A percentile compares a stretch with the other conserved stretches of the same genome.
Evolutionary conservation across 352 stramenopile species (phyloP).

Genomic region (Pythium volutum): DNA sequence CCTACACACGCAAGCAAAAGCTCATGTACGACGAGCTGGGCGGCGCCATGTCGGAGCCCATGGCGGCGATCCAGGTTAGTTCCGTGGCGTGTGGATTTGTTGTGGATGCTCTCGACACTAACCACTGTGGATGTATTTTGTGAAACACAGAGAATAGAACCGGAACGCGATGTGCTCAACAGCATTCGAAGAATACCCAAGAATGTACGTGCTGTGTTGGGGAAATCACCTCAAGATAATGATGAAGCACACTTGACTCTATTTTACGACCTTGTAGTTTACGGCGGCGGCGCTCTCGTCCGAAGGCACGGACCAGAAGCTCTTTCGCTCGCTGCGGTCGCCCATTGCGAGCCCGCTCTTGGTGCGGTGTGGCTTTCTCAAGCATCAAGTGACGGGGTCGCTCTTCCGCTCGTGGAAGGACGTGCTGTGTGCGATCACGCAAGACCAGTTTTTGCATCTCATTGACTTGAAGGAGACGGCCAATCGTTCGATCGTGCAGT

Average conservation of each 20-base stretch:
- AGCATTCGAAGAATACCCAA: slow-evolving; percentile 81
- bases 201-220: slow-evolving; percentile 51
- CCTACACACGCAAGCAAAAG: slow-evolving; percentile 80
- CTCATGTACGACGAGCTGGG: slow-evolving; percentile 69
- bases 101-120: background rate
- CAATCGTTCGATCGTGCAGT: slow-evolving; percentile 48
- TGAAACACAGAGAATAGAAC: slow-evolving; percentile 67
- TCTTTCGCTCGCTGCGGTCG: slow-evolving; percentile 64
- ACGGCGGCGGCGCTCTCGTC: slow-evolving; percentile 61
- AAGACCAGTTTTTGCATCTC: slow-evolving; percentile 69
- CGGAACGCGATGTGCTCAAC: slow-evolving; percentile 70
- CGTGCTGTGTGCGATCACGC: slow-evolving; percentile 73
- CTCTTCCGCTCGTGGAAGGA: slow-evolving; percentile 78
- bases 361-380: slow-evolving; percentile 72
- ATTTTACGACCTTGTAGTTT: slow-evolving; percentile 31
- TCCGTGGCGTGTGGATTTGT: background rate
- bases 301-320: slow-evolving; percentile 52
- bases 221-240: background rate
- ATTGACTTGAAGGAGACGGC: slow-evolving; percentile 71
- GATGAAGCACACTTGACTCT: background rate
- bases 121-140: background rate
- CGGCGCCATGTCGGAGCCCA: slow-evolving; percentile 59
- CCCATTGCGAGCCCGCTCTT: slow-evolving; percentile 69
- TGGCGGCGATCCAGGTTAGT: slow-evolving; percentile 57
- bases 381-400: slow-evolving; percentile 67